Conservation (phyloP, 1,139 yeast species). For the Saccharomyces pastorianus region DNA sequence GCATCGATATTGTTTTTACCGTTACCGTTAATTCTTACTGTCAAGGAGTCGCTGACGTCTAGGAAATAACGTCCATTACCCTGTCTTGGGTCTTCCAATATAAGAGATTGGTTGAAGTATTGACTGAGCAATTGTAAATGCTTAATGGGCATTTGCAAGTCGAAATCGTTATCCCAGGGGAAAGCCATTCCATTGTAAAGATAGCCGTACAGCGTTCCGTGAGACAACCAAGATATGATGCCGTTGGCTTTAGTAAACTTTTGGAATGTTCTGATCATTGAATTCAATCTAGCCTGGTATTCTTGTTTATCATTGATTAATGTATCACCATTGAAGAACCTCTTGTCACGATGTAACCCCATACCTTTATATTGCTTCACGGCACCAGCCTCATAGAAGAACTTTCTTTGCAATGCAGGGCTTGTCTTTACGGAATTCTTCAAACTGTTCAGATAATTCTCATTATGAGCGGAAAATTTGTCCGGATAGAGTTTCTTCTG, state of each 20-base stretch:
- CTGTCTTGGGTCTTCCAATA: slow-evolving; percentile 55
- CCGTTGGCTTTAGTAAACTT: slow-evolving; percentile 47
- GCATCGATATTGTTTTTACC: slow-evolving; percentile 71
- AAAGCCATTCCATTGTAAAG: slow-evolving; percentile 57
- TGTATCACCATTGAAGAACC: slow-evolving; percentile 46
- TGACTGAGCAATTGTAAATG: slow-evolving; percentile 45
- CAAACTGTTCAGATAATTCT: slow-evolving; percentile 23
- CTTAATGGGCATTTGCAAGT: slow-evolving; percentile 58
- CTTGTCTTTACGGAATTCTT: slow-evolving; percentile 16
- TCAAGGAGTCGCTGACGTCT: slow-evolving; percentile 44
- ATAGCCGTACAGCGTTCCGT: slow-evolving; percentile 65
- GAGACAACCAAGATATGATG: slow-evolving; percentile 54
- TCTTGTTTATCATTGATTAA: slow-evolving; percentile 20
- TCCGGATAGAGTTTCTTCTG: slow-evolving; percentile 4
- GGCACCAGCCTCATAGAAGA: slow-evolving; percentile 37
- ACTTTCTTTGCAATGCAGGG: slow-evolving; percentile 35
- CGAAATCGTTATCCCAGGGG: slow-evolving; percentile 71
- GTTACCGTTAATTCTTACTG: slow-evolving; percentile 36
- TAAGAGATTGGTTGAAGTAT: slow-evolving; percentile 45
- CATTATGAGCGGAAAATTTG: slow-evolving; percentile 15
- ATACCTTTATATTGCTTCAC: slow-evolving; percentile 20
- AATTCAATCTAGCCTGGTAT: slow-evolving; percentile 43
- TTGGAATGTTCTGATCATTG: slow-evolving; percentile 50
- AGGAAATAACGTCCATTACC: slow-evolving; percentile 54
- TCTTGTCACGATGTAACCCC: slow-evolving; percentile 63